Evolutionary conservation across 768 basidiomycete species (phyloP).

Genomic region (Dentipellis fragilis): DNA sequence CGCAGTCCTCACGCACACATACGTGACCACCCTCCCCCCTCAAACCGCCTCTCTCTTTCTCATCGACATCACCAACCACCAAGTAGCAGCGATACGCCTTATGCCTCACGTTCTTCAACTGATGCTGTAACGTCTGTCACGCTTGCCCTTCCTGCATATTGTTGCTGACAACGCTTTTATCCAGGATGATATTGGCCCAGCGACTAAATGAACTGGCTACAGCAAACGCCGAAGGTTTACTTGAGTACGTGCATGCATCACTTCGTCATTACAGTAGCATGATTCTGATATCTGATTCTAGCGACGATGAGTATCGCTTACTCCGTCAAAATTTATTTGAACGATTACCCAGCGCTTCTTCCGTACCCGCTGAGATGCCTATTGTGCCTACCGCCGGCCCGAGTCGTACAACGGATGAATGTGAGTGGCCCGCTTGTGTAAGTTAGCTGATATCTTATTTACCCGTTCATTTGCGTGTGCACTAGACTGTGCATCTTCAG

Average conservation of each 20-base stretch:
- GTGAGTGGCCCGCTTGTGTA: too few relatives aligned
- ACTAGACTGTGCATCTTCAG: not conserved
- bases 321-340: constrained; percentile 81
- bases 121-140: constrained; percentile 10
- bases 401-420: not conserved
- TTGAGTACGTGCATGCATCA: constrained; percentile 42
- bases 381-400: constrained; percentile 43
- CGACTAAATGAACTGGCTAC: constrained; percentile 70
- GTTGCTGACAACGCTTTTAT: constrained; percentile 14
- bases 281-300: constrained; percentile 20
- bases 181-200: constrained; percentile 68
- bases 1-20: constrained; percentile 10
- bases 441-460: too few relatives aligned
- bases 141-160: constrained; percentile 10
- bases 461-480: too few relatives aligned
- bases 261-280: not conserved
- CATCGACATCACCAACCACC: not conserved
- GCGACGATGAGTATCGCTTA: constrained; percentile 80
- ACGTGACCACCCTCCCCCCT: not conserved
- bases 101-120: constrained; percentile 8
- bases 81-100: not conserved
- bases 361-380: constrained; percentile 52
- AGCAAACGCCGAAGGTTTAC: constrained; percentile 71
- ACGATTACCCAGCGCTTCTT: constrained; percentile 50
- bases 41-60: not conserved